Conservation (phyloP, 441 rosid species). For the Capsella rubella region DNA sequence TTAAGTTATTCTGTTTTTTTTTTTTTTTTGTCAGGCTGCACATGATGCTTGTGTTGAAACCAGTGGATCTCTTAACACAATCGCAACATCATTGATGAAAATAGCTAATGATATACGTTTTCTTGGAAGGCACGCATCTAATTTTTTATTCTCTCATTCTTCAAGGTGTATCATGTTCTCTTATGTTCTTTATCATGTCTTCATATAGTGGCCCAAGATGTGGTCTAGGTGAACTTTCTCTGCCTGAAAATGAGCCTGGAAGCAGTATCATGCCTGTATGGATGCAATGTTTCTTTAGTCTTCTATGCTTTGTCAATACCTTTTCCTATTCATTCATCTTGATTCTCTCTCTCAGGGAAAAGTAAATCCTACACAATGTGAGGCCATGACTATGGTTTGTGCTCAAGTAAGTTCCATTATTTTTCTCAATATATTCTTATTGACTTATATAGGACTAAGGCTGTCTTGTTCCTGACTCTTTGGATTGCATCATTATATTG, state of each 20-base stretch:
- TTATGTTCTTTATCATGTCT: constrained; percentile 30
- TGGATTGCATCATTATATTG: constrained; percentile 18
- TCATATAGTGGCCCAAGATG: constrained; percentile 88
- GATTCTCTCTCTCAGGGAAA: constrained; percentile 70
- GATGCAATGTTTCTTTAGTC: background rate
- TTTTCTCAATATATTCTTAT: constrained; percentile 3
- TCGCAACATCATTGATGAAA: constrained; percentile 85
- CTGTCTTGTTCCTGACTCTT: constrained; percentile 6
- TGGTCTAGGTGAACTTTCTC: constrained; percentile 96
- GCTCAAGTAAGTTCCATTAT: constrained; percentile 68
- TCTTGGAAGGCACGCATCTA: constrained; percentile 72
- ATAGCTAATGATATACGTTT: constrained; percentile 91
- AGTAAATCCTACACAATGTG: constrained; percentile 97
- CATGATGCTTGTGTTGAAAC: constrained; percentile 97
- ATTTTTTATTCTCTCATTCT: background rate
- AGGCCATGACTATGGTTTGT: constrained; percentile 96
- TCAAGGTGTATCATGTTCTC: constrained; percentile 34
- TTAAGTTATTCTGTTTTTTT: constrained; percentile 11
- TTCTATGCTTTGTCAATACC: background rate
- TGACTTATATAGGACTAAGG: background rate
- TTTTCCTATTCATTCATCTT: background rate
- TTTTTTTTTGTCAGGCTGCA: constrained; percentile 69
- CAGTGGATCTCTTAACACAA: constrained; percentile 86
- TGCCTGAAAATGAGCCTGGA: constrained; percentile 98
- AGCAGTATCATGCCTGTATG: constrained; percentile 95